Conservation (phyloP, 2,329 filamentous ascomycete genomes). For the Hypoxylon sp. region DNA sequence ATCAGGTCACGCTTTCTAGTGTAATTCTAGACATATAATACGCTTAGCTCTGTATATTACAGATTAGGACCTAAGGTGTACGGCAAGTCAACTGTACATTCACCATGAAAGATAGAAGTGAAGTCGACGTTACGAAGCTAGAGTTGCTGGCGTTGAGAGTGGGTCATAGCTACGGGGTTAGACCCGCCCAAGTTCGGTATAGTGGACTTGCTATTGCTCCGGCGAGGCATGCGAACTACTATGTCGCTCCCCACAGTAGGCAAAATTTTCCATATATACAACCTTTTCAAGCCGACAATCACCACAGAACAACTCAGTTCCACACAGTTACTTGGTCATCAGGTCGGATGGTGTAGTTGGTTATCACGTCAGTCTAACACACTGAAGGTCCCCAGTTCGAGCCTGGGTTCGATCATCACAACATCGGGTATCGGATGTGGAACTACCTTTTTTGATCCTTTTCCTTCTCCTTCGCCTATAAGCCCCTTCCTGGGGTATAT, state of each 20-base stretch:
- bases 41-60: background rate
- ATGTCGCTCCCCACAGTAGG: background rate
- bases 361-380: constrained; percentile 66
- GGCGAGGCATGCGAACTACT: background rate
- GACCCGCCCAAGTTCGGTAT: constrained; percentile 1
- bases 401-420: constrained; percentile 53
- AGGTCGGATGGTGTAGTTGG: constrained; percentile 60
- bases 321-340: background rate
- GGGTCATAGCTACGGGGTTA: background rate
- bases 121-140: background rate
- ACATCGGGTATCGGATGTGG: background rate
- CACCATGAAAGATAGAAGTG: background rate
- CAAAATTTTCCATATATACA: background rate
- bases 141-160: background rate
- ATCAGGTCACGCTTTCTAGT: background rate
- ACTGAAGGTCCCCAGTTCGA: constrained; percentile 58
- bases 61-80: background rate
- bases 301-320: constrained; percentile 5
- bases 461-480: background rate
- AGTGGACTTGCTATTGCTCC: background rate
- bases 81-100: background rate
- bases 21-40: background rate
- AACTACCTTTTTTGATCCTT: background rate
- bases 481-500: background rate
- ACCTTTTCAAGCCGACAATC: background rate